A percentile compares a stretch with the other conserved stretches of the same genome.
Evolutionary conservation across 768 basidiomycete genomes (phyloP).

Genomic region (Strobilomyces dryophilus): DNA sequence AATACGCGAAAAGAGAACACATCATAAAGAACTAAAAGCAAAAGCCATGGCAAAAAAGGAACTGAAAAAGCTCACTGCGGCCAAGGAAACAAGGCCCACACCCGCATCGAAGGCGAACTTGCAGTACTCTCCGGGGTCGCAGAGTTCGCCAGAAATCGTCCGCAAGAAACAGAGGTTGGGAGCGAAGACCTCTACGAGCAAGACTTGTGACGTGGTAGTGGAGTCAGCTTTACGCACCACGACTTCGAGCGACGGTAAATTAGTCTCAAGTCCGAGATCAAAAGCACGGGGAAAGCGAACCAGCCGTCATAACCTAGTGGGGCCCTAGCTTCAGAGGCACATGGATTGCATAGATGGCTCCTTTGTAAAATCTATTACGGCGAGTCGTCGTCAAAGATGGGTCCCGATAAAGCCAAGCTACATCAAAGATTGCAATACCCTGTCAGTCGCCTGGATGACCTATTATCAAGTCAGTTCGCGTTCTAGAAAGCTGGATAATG

Average conservation of each 20-base stretch:
- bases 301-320: constrained; percentile 4
- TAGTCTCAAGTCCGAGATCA: background rate
- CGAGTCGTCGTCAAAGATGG: background rate
- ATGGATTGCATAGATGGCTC: constrained; percentile 8
- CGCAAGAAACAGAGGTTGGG: constrained; percentile 18
- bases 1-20: constrained; percentile 46
- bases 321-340: background rate
- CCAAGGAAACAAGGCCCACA: background rate
- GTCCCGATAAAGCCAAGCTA: constrained; percentile 21
- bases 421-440: constrained; percentile 55
- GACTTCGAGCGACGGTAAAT: background rate
- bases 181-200: background rate
- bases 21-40: constrained; percentile 41
- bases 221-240: constrained; percentile 4
- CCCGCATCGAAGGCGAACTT: background rate
- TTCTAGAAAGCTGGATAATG: background rate
- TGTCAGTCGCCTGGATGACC: constrained; percentile 66
- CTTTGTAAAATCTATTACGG: constrained; percentile 4
- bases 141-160: background rate
- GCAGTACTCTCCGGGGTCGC: background rate
- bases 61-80: background rate
- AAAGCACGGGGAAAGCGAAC: background rate
- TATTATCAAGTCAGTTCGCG: constrained; percentile 24
- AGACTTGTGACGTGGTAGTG: background rate
- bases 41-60: constrained; percentile 38